Conservation (phyloP, 108 stramenopile genomes). For the Parietichytrium sp. region DNA sequence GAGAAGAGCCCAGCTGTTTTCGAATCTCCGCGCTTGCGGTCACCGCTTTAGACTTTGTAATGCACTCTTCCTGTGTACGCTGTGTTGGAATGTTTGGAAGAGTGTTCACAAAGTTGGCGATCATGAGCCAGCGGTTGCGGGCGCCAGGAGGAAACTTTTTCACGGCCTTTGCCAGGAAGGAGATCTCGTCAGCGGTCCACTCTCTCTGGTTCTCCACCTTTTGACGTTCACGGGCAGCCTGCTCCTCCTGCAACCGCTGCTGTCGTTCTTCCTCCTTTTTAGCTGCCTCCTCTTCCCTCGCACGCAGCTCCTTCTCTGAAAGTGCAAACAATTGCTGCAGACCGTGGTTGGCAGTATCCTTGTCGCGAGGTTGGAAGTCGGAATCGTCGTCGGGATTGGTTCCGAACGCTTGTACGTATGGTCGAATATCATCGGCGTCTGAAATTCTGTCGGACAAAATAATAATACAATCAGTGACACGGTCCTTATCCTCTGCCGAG, state of each 20-base stretch:
- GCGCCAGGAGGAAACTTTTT: conserved; percentile 89
- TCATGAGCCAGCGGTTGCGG: conserved; percentile 87
- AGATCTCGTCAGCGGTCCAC: conserved; percentile 85
- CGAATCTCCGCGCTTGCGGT: neutral
- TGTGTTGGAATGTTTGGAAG: conserved; percentile 64
- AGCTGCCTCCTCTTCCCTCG: neutral
- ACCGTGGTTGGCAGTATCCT: neutral
- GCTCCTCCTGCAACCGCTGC: neutral
- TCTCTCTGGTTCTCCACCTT: neutral
- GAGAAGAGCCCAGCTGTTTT: neutral
- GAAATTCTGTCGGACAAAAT: neutral
- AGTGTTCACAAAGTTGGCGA: conserved; percentile 83
- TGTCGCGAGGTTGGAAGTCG: neutral
- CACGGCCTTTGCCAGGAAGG: conserved; percentile 84
- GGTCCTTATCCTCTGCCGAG: neutral
- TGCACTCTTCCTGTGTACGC: conserved; percentile 89
- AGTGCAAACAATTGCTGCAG: neutral
- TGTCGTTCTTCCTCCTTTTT: neutral
- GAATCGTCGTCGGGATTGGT: neutral
- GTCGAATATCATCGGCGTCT: neutral
- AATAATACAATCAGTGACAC: neutral
- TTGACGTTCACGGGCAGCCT: neutral
- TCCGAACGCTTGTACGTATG: neutral
- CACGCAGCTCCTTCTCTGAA: neutral
- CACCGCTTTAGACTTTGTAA: conserved; percentile 76